phyloP scores from a whole-genome alignment of 192 early-diverging fungal species.

The Pilaira anomala region DNA sequence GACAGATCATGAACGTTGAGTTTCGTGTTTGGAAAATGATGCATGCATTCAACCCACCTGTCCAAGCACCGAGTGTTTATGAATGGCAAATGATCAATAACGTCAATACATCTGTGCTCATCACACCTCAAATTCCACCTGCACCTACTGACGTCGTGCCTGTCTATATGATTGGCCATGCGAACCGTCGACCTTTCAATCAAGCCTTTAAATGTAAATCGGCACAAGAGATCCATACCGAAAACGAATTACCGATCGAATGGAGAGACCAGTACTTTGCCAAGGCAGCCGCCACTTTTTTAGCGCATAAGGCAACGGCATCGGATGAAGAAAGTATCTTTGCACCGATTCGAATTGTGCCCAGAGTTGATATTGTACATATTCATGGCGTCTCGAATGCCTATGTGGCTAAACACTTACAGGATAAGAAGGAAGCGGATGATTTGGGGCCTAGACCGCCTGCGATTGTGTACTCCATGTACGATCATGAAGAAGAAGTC shows the following conservation, averaged over 20 bases:
- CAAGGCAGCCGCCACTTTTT: slow-evolving; percentile 51
- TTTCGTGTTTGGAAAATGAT: slow-evolving; percentile 43
- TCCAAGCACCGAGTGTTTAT: slow-evolving; percentile 17
- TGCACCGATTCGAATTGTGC: slow-evolving; percentile 24
- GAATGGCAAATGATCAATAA: slow-evolving; percentile 6
- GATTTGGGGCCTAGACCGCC: slow-evolving; percentile 45
- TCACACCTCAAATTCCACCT: slow-evolving; percentile 4
- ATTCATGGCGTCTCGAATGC: slow-evolving; percentile 57
- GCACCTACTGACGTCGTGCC: slow-evolving; percentile 26
- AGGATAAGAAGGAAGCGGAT: slow-evolving; percentile 21
- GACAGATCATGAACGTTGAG: slow-evolving; percentile 28
- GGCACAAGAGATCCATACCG: slow-evolving; percentile 43
- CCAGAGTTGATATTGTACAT: slow-evolving; percentile 52
- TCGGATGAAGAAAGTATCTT: slow-evolving; percentile 50
- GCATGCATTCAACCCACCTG: slow-evolving; percentile 24
- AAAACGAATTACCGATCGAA: slow-evolving; percentile 44
- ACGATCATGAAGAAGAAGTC: slow-evolving; percentile 56
- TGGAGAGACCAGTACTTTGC: slow-evolving; percentile 59
- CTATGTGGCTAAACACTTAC: slow-evolving; percentile 44
- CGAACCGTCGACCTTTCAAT: slow-evolving; percentile 42
- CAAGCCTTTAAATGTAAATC: slow-evolving; percentile 42
- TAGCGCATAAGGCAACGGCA: slow-evolving; percentile 42
- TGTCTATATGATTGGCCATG: slow-evolving; percentile 55
- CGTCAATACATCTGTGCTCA: slow-evolving; percentile 1
- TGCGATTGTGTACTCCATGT: slow-evolving; percentile 54